Evolutionary conservation across 2,329 filamentous ascomycete genomes (phyloP).

Genomic region (Alternaria ventricosa): DNA sequence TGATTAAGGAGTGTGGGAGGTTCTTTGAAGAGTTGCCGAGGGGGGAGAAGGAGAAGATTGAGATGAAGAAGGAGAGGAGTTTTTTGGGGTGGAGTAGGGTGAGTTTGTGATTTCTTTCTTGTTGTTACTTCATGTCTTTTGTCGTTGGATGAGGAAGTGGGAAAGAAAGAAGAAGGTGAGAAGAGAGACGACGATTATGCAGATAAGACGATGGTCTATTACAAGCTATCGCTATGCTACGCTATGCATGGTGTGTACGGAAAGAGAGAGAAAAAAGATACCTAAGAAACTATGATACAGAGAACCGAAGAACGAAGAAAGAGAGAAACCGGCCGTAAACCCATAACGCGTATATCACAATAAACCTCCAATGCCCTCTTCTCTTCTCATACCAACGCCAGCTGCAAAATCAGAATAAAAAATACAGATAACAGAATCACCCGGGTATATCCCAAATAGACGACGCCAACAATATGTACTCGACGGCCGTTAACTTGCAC

Average conservation of each 20-base stretch:
- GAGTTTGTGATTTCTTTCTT: constrained; percentile 30
- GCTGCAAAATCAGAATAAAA: neutral
- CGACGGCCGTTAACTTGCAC: constrained; percentile 4
- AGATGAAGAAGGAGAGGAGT: constrained; percentile 59
- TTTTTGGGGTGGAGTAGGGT: constrained; percentile 57
- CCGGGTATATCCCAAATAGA: constrained; percentile 15
- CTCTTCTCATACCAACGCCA: neutral
- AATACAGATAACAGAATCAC: neutral
- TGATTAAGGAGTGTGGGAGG: constrained; percentile 70
- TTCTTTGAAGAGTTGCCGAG: constrained; percentile 77
- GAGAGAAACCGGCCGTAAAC: constrained; percentile 5
- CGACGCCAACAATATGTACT: constrained; percentile 14
- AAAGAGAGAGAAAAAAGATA: neutral
- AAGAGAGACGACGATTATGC: neutral
- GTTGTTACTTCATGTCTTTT: no score
- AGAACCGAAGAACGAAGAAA: neutral
- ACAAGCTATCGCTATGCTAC: constrained; percentile 10
- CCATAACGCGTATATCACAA: neutral
- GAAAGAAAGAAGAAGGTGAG: no score
- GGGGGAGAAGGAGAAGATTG: constrained; percentile 72
- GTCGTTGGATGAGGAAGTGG: no score
- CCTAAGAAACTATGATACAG: constrained; percentile 9
- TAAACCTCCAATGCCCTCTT: neutral
- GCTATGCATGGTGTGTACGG: neutral
- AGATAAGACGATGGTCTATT: constrained; percentile 3